Base-by-base conservation (phyloP, 371 early-diverging fungal genomes). In the Apophysomyces elegans region DNA sequence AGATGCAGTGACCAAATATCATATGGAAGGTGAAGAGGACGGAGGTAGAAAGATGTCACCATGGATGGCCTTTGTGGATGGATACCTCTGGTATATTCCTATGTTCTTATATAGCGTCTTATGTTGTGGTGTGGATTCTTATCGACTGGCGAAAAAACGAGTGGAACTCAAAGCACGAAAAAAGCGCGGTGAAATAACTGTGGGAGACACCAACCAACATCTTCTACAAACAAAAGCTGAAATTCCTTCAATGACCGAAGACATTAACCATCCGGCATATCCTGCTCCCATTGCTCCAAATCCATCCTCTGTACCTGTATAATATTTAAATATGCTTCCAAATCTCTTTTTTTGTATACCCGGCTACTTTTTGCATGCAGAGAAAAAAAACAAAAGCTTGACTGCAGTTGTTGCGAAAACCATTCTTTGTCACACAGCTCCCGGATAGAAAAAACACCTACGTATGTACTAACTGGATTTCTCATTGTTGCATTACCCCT, bases 91-190 rank as follows among this genome's bases (percentile, higher is more conserved):
- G 1, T 83, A 78, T 56, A 72, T 83, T 16, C 83, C 83, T 18
- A 74, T 80, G 56, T 80, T 83, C 62, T 45, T 83, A 16, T 57
- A 62, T 11, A 75, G 76, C 32, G 71, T 83, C 1, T 60, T 83
- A 16, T 71, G 67, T 58, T 83, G 83, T 61, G 80, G 83, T 37
- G 68, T 71, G 1, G 83, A 79, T 47, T 77, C 80, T 1, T 74
- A 72, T 38, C 65, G 66, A 11, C 50, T 83, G 45, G 80, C 75
- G 16, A 66, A 75, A 54, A 83, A 83, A 38, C 79, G 83, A 0
- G 68, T 73, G 9, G 70, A 78, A 18, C 57, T 78, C 16, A 63
- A 67, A 12, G 61, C 63, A 35, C 61, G 72, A 36, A 66, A 64
- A 50, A 67, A 64, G 32, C 64, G 57, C 1, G 65, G 54, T 50